phyloP scores from a whole-genome alignment of 2,329 filamentous ascomycete genomes.

The Ustilaginoidea virens region DNA sequence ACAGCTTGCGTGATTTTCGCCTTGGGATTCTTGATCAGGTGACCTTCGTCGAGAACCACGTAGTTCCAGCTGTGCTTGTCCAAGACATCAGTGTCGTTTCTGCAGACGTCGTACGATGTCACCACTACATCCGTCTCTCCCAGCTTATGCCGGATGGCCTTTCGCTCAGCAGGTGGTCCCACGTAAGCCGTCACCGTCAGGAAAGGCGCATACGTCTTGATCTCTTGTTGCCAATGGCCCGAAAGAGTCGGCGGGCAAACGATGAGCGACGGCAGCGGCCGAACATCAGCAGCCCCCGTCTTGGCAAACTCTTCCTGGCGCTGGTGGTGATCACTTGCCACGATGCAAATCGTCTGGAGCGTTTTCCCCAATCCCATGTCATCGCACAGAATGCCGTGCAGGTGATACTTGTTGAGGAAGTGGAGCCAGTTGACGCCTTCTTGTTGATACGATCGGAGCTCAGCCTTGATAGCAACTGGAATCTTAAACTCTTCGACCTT shows the following conservation, averaged over 20 bases:
- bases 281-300: conserved; percentile 62
- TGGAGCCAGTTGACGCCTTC: conserved; percentile 98
- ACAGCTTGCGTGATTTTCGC: conserved; percentile 91
- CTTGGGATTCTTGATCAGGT: conserved; percentile 97
- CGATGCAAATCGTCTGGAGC: conserved; percentile 91
- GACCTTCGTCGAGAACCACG: conserved; percentile 89
- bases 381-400: conserved; percentile 95
- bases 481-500: conserved; percentile 92
- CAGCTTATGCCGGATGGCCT: conserved; percentile 52
- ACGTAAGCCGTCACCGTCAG: conserved; percentile 81
- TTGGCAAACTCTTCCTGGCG: conserved; percentile 80
- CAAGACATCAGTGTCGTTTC: conserved; percentile 83
- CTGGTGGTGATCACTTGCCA: conserved; percentile 92
- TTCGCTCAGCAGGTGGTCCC: conserved; percentile 69
- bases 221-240: conserved; percentile 97
- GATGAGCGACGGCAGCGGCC: conserved; percentile 77
- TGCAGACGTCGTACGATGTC: conserved; percentile 94
- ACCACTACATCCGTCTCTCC: conserved; percentile 80
- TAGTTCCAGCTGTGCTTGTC: conserved; percentile 89
- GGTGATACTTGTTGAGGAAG: conserved; percentile 94
- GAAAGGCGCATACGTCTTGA: conserved; percentile 91
- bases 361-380: conserved; percentile 99
- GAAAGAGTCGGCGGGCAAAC: conserved; percentile 93
- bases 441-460: conserved; percentile 92
- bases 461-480: conserved; percentile 91